Base-by-base conservation (phyloP, 192 early-diverging fungal genomes). In the Dissophora globulifera region DNA sequence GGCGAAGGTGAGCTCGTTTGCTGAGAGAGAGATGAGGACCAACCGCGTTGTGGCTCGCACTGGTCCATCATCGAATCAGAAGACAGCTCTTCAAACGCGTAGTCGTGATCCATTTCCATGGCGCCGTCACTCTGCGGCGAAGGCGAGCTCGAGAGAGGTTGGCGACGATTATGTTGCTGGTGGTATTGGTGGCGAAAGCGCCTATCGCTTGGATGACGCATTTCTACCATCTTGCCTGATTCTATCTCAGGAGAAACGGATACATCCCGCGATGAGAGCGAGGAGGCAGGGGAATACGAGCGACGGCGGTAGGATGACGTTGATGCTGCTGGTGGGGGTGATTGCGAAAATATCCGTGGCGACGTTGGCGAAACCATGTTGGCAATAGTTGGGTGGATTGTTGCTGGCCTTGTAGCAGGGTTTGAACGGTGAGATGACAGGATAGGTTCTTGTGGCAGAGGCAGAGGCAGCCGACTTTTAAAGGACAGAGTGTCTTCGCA, bases 31-130 rank as follows among this genome's bases (percentile, higher is more conserved):
- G 63, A 50, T 22, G 72, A 53, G 6, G 72, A 76, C 72, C 55
- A 64, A 1, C 38, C 33, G n/a, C 52, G 9, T 35, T 62, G 58
- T 10, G 72, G 72, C 31, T 76, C 72, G 27, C 72, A 76, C 8
- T 67, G 63, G 46, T 66, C 72, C 72, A 76, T 76, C 58, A 30
- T 60, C 38, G 71, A 75, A 17, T 66, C 71, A 23, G 57, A 65
- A 12, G 48, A 32, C 9, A 70, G 33, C 43, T 60, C 51, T 48
- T 60, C 67, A 15, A 62, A 22, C 17, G n/a, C 38, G 15, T 58
- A 50, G 19, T 43, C 48, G 15, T 43, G 51, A 26, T 62, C 50
- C 33, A 60, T 22, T 15, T 62, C 59, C 46, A 49, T 71, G 29
- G 41, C 17, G 7, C 47, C 57, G 43, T 47, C 48, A 42, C 13